Evolutionary conservation across 2,329 filamentous ascomycete genomes (phyloP).

Genomic region (Arachnomyces sp.): DNA sequence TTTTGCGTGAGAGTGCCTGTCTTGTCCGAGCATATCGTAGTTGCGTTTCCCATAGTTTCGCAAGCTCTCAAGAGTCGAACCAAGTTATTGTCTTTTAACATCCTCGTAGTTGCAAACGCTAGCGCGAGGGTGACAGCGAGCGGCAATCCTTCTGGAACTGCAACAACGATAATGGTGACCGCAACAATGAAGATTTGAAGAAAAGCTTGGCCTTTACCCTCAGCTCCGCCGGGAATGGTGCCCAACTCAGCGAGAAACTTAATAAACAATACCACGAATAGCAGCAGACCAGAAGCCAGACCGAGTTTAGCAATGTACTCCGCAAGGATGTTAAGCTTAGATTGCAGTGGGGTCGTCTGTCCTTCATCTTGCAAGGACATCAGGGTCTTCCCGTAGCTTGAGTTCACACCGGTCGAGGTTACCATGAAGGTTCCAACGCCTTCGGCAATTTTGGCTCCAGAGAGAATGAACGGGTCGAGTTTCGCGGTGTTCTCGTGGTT

Average conservation of each 20-base stretch:
- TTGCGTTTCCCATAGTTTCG: conserved; percentile 59
- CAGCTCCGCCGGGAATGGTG: conserved; percentile 38
- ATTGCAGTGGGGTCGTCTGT: conserved; percentile 70
- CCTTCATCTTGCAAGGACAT: conserved; percentile 70
- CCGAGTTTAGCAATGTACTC: conserved; percentile 74
- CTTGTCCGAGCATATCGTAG: conserved; percentile 59
- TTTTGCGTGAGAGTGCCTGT: conserved; percentile 60
- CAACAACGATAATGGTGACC: conserved; percentile 53
- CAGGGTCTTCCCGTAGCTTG: conserved; percentile 68
- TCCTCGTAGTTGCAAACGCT: conserved; percentile 55
- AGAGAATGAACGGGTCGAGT: conserved; percentile 73
- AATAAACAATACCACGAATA: conserved; percentile 75
- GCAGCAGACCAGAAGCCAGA: conserved; percentile 61
- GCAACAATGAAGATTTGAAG: conserved; percentile 52
- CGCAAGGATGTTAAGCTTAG: conserved; percentile 67
- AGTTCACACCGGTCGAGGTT: conserved; percentile 65
- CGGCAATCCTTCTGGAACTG: conserved; percentile 54
- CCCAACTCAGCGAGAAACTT: conserved; percentile 62
- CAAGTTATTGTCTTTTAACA: conserved; percentile 57
- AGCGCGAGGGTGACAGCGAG: conserved; percentile 56
- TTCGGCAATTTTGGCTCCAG: conserved; percentile 68
- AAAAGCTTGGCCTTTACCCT: conserved; percentile 49
- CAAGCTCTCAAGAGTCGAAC: conserved; percentile 54
- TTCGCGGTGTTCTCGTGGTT: conserved; percentile 54
- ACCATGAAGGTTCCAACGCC: conserved; percentile 70